A percentile compares a stretch with the other conserved stretches of the same genome.
Conservation (phyloP, 1,139 yeast genomes). For the Suhomyces guaymorum region DNA sequence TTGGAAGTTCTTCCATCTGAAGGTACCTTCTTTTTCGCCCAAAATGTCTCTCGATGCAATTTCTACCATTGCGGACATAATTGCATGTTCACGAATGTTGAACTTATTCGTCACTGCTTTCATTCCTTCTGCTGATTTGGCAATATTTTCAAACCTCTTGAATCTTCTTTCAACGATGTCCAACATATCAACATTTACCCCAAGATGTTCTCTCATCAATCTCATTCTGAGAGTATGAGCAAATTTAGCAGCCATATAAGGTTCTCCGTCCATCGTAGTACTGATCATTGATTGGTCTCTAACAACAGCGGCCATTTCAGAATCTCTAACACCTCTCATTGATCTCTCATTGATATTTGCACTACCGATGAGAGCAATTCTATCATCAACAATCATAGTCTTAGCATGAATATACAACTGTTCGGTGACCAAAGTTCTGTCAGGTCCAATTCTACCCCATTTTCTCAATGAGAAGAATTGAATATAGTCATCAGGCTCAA, state of each 20-base stretch:
- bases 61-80: constrained; percentile 70
- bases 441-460: constrained; percentile 91
- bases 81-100: constrained; percentile 29
- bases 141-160: constrained; percentile 56
- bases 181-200: constrained; percentile 85
- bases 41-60: constrained; percentile 69
- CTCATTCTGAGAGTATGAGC: constrained; percentile 88
- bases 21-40: constrained; percentile 43
- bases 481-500: constrained; percentile 86
- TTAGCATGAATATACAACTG: constrained; percentile 95
- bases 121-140: constrained; percentile 46
- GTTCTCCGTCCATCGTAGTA: constrained; percentile 78
- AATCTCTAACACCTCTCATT: constrained; percentile 89
- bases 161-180: constrained; percentile 83
- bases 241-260: constrained; percentile 79
- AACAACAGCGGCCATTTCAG: constrained; percentile 87
- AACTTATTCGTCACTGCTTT: constrained; percentile 47
- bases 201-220: constrained; percentile 94
- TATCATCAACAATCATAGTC: constrained; percentile 88
- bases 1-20: constrained; percentile 49
- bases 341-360: constrained; percentile 96
- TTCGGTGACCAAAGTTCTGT: constrained; percentile 76
- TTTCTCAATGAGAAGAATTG: constrained; percentile 90
- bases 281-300: constrained; percentile 78
- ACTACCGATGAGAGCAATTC: constrained; percentile 91